Percentiles rank a stretch among this genome's conserved stretches.
phyloP scores from a whole-genome alignment of 345 rosid species.

The Ricinus communis region DNA sequence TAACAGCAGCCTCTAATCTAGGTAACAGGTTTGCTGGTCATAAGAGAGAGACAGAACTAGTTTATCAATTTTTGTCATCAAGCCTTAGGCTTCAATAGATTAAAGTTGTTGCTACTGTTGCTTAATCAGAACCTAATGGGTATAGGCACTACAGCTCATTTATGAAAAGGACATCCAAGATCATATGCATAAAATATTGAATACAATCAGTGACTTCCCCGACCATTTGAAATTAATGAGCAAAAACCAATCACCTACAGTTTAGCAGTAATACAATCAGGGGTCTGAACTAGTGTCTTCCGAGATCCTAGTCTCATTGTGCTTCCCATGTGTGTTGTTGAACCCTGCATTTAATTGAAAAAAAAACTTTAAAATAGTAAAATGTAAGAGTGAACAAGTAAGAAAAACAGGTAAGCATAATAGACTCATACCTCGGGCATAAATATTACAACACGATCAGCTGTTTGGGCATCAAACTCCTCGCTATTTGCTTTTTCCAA shows the following conservation, averaged over 20 bases:
- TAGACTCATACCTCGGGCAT: conserved; percentile 33
- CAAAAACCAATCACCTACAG: conserved; percentile 23
- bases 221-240: conserved; percentile 7
- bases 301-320: conserved; percentile 40
- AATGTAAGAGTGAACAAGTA: not conserved
- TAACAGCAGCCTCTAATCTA: no score
- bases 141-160: not conserved
- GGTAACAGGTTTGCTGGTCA: no score
- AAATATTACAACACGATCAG: conserved; percentile 35
- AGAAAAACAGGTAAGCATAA: not conserved
- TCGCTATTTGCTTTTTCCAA: conserved; percentile 29
- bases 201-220: not conserved
- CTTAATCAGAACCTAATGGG: not conserved
- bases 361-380: not conserved
- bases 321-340: conserved; percentile 42
- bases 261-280: conserved; percentile 31
- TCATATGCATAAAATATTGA: conserved; percentile 8
- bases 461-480: conserved; percentile 28
- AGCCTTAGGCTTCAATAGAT: not conserved
- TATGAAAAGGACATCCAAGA: not conserved
- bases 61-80: not conserved
- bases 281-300: conserved; percentile 33
- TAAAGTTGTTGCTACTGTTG: not conserved
- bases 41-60: no score
- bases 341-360: conserved; percentile 21